Percentiles rank a stretch among this genome's conserved stretches.
phyloP scores from a whole-genome alignment of 2,329 filamentous ascomycete genomes.

The Cytospora paraplurivora region DNA sequence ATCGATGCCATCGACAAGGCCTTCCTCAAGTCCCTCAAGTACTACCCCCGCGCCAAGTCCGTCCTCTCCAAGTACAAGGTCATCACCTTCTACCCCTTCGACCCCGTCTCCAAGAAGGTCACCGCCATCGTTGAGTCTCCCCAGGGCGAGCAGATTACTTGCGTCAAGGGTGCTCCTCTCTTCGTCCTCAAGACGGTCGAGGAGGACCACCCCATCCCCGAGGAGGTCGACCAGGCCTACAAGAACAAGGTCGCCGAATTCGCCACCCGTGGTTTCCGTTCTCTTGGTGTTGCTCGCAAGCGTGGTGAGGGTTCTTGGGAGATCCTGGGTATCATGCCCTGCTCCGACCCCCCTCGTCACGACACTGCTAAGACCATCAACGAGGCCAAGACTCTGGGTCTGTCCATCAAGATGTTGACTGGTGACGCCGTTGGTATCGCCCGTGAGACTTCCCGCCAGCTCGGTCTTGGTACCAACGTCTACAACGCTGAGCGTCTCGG shows the following conservation, averaged over 20 bases:
- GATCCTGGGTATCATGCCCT: constrained; percentile 93
- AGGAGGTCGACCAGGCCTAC: constrained; percentile 78
- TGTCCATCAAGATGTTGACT: constrained; percentile 95
- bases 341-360: constrained; percentile 86
- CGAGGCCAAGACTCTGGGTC: constrained; percentile 83
- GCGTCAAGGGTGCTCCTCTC: constrained; percentile 88
- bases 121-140: constrained; percentile 81
- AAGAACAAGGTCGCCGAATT: constrained; percentile 93
- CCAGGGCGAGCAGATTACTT: constrained; percentile 80
- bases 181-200: constrained; percentile 87
- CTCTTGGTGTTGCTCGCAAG: constrained; percentile 90
- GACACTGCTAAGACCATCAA: constrained; percentile 89
- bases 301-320: constrained; percentile 81
- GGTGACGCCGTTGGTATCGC: constrained; percentile 93
- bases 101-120: constrained; percentile 93
- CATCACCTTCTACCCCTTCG: constrained; percentile 83
- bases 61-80: constrained; percentile 83
- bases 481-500: constrained; percentile 93
- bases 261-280: constrained; percentile 90
- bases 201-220: constrained; percentile 78
- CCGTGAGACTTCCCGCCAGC: constrained; percentile 86
- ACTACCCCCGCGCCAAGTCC: constrained; percentile 80
- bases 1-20: constrained; percentile 95
- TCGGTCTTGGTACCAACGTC: constrained; percentile 89
- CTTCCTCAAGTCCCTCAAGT: constrained; percentile 82